phyloP scores from a whole-genome alignment of 108 stramenopile species.

The Pinguiococcus pyrenoidosus region DNA sequence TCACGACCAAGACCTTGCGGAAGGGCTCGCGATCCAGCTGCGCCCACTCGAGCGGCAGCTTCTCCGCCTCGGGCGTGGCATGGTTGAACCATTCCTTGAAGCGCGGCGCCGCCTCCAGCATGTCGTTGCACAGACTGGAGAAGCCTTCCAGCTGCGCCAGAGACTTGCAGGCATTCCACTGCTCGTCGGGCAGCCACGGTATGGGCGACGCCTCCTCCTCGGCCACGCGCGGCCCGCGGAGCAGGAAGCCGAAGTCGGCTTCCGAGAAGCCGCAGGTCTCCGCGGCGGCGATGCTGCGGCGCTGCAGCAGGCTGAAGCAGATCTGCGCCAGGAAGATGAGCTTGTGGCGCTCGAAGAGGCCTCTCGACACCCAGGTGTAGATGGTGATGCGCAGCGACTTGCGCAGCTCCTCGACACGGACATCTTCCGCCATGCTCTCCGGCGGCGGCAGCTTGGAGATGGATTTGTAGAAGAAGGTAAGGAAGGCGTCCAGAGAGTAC shows the following conservation, averaged over 20 bases:
- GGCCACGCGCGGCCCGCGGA: slow-evolving; percentile 1
- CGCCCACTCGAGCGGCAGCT: slow-evolving; percentile 30
- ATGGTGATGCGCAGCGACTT: slow-evolving; percentile 19
- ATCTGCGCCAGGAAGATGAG: slow-evolving; percentile 22
- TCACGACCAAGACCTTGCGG: slow-evolving; percentile 18
- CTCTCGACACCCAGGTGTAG: slow-evolving; percentile 28
- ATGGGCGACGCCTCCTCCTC: slow-evolving; percentile 13
- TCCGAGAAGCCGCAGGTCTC: too few species aligned
- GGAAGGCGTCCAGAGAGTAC: slow-evolving; percentile 28
- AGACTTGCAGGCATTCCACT: slow-evolving; percentile 9
- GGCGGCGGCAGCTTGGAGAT: not conserved
- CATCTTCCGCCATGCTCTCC: not conserved
- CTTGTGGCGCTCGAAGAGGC: slow-evolving; percentile 36
- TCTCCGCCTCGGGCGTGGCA: slow-evolving; percentile 25
- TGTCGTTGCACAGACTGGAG: slow-evolving; percentile 19
- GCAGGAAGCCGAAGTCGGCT: too few species aligned
- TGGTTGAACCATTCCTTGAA: slow-evolving; percentile 34
- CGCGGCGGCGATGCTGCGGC: not conserved
- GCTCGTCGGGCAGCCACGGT: slow-evolving; percentile 19
- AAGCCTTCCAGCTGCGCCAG: slow-evolving; percentile 8
- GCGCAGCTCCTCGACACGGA: not conserved
- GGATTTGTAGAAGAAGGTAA: slow-evolving; percentile 26
- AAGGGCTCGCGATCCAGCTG: slow-evolving; percentile 27
- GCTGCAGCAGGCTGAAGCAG: slow-evolving; percentile 9
- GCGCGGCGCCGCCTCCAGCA: slow-evolving; percentile 19